Evolutionary conservation across 1,284 basidiomycete genomes (phyloP).

Genomic region (Coriolopsis trogii): DNA sequence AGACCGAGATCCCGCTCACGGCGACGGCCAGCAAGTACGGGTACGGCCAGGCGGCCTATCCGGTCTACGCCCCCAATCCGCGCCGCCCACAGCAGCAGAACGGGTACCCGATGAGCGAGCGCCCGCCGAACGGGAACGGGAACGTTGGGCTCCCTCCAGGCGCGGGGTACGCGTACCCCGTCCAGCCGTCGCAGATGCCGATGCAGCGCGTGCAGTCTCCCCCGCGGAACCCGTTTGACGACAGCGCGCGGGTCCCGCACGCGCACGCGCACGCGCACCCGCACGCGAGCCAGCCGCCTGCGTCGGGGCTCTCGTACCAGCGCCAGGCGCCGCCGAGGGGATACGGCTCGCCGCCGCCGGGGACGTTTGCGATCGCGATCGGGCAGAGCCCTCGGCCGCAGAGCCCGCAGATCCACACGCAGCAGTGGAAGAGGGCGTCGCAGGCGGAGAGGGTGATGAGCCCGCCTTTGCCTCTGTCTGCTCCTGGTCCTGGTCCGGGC

Average conservation of each 20-base stretch:
- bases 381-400: neutral
- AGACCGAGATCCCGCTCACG: slow-evolving; percentile 46
- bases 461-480: neutral
- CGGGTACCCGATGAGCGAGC: slow-evolving; percentile 16
- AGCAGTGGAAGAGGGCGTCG: neutral
- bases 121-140: neutral
- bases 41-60: slow-evolving; percentile 27
- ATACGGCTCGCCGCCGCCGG: slow-evolving; percentile 23
- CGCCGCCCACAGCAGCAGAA: slow-evolving; percentile 29
- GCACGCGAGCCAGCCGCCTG: neutral
- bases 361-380: slow-evolving; percentile 2
- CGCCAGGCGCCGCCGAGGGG: slow-evolving; percentile 18
- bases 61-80: slow-evolving; percentile 41
- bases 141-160: slow-evolving; percentile 16
- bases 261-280: neutral
- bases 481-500: too few relatives aligned
- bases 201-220: slow-evolving; percentile 6
- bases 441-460: neutral
- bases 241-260: slow-evolving; percentile 12
- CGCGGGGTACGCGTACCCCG: slow-evolving; percentile 18
- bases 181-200: slow-evolving; percentile 3
- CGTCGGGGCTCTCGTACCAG: slow-evolving; percentile 15
- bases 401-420: slow-evolving; percentile 5
- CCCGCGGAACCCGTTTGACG: slow-evolving; percentile 16
- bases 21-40: too few relatives aligned